Conservation (phyloP, 2,329 filamentous ascomycete genomes). For the Botryosphaeria dothidea region DNA sequence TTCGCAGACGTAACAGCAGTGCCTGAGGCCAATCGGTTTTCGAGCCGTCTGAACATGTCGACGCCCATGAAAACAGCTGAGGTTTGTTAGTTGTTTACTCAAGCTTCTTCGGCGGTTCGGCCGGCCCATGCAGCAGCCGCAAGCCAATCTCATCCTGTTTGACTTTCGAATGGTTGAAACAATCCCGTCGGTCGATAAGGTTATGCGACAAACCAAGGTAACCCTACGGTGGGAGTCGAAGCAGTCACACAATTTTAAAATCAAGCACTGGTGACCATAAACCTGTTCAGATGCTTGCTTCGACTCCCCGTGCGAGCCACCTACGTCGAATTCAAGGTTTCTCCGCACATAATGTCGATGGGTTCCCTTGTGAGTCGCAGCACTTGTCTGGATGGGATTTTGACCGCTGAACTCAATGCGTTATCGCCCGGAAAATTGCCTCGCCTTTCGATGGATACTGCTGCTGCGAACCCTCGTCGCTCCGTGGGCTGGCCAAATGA, state of each 20-base stretch:
- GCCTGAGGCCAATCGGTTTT: not conserved
- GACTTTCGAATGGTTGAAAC: not conserved
- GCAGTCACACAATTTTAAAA: not conserved
- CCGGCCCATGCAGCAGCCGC: not conserved
- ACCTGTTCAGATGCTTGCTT: not conserved
- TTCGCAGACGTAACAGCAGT: not conserved
- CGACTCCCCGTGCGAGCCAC: not conserved
- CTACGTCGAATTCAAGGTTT: too few relatives aligned
- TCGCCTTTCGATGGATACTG: not conserved
- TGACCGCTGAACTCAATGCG: not conserved
- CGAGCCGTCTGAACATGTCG: constrained; percentile 16
- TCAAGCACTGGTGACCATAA: not conserved
- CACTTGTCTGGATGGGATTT: not conserved
- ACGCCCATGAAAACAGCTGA: constrained; percentile 17
- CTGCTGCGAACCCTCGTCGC: too few relatives aligned
- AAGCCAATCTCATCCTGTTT: not conserved
- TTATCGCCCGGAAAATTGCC: not conserved
- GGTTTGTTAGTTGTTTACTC: not conserved
- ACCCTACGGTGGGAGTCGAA: not conserved
- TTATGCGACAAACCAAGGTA: not conserved
- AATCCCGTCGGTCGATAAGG: not conserved
- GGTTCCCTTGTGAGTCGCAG: not conserved
- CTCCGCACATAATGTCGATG: too few relatives aligned
- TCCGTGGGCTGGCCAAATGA: too few relatives aligned
- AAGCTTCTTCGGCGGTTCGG: not conserved